A percentile compares a stretch with the other conserved stretches of the same genome.
Evolutionary conservation across 2,329 filamentous ascomycete species (phyloP).

Genomic region (Trichoderma simmonsii): DNA sequence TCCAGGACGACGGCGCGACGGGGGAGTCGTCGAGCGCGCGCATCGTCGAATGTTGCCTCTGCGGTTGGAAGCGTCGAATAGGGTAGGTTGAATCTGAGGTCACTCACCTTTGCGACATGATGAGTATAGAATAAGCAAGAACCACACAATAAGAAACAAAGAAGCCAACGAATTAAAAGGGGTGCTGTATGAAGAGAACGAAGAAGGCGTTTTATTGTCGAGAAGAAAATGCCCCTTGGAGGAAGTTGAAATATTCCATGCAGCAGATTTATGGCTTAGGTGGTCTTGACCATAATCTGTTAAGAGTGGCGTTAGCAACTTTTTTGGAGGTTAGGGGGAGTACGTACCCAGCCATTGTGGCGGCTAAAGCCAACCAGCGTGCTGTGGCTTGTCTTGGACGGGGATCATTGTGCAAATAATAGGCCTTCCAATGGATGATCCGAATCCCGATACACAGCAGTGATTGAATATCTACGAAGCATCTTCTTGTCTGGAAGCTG

Average conservation of each 20-base stretch:
- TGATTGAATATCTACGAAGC: background rate
- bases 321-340: constrained; percentile 5
- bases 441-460: background rate
- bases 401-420: background rate
- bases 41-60: background rate
- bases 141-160: background rate
- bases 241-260: background rate
- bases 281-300: constrained; percentile 19
- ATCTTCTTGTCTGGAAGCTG: background rate
- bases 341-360: constrained; percentile 12
- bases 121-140: background rate
- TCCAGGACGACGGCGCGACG: background rate
- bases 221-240: constrained; percentile 7
- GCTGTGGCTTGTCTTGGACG: background rate
- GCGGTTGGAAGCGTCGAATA: background rate
- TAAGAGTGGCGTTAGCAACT: constrained; percentile 12
- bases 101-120: constrained; percentile 37
- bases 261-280: constrained; percentile 19
- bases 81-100: background rate
- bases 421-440: background rate
- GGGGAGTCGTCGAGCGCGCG: background rate
- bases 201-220: background rate
- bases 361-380: background rate
- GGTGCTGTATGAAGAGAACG: background rate
- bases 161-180: background rate